These are phyloP conservation scores for Fusarium marasasianum DNA, from an alignment of 2,329 filamentous ascomycete genomes.

Conservation along the genomic window DNA sequence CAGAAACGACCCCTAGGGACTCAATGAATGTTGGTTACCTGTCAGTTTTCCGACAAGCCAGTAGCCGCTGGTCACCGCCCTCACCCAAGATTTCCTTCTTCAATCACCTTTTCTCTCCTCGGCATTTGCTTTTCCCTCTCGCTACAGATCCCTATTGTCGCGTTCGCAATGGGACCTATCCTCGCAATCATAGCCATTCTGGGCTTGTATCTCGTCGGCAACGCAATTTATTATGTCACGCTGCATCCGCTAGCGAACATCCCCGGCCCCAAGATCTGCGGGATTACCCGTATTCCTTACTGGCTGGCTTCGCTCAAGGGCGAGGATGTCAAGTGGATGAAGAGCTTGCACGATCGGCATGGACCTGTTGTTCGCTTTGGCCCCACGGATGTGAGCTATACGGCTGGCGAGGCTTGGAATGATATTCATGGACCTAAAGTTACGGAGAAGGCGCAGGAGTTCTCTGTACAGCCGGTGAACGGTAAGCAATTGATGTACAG, in stretches of 20 bases:
- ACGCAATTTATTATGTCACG: conserved; percentile 1
- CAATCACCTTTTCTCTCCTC: not conserved
- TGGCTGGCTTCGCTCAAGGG: not conserved
- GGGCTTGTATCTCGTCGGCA: not conserved
- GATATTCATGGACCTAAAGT: conserved; percentile 13
- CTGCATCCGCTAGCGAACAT: conserved; percentile 13
- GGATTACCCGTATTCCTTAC: conserved; percentile 10
- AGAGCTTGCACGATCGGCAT: not conserved
- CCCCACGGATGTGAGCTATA: conserved; percentile 17
- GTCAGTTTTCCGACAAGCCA: not conserved
- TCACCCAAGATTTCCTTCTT: not conserved
- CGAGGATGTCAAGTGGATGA: conserved; percentile 18
- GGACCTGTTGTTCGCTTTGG: conserved; percentile 25
- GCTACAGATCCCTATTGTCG: not conserved
- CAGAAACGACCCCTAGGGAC: not conserved
- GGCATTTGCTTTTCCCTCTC: not conserved
- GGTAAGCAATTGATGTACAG: not conserved
- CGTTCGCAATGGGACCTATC: not conserved
- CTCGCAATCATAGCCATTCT: not conserved
- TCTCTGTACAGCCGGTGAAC: conserved; percentile 1
- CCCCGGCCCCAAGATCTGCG: conserved; percentile 17
- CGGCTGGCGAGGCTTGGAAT: conserved; percentile 9
- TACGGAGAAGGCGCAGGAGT: conserved; percentile 10
- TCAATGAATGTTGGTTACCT: not conserved
- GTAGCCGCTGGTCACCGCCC: not conserved